Evolutionary conservation across 176 grass and related monocot species (phyloP).

Genomic region (Musa itinerans): DNA sequence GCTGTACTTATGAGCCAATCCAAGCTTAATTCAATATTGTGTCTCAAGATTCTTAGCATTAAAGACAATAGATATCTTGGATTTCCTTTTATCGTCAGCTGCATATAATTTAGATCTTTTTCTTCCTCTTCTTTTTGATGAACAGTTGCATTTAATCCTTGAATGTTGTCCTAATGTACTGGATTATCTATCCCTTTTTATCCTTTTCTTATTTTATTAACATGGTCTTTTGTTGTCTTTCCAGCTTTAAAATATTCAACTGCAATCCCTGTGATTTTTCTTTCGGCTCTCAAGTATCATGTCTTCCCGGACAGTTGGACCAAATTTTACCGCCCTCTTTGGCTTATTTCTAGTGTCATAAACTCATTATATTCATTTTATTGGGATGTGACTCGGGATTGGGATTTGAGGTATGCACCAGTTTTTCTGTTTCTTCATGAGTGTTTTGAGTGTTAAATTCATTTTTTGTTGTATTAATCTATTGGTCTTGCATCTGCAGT

Average conservation of each 20-base stretch:
- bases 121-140: too few relatives aligned
- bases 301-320: constrained; percentile 65
- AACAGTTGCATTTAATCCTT: too few relatives aligned
- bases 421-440: neutral
- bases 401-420: constrained; percentile 72
- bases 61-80: too few relatives aligned
- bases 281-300: constrained; percentile 96
- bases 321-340: constrained; percentile 78
- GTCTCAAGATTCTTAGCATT: too few relatives aligned
- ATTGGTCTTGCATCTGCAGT: constrained; percentile 29
- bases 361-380: constrained; percentile 97
- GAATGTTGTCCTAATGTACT: too few relatives aligned
- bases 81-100: too few relatives aligned
- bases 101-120: too few relatives aligned
- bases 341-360: constrained; percentile 80
- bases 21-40: too few relatives aligned
- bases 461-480: neutral
- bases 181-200: too few relatives aligned
- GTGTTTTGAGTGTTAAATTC: neutral
- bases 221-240: neutral
- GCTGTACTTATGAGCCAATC: too few relatives aligned
- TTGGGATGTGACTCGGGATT: constrained; percentile 93
- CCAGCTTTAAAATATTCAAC: constrained; percentile 94
- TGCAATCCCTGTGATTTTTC: constrained; percentile 80
- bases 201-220: too few relatives aligned